Evolutionary conservation across 2,329 filamentous ascomycete genomes (phyloP).

Genomic region (Didymosphaeria variabile): DNA sequence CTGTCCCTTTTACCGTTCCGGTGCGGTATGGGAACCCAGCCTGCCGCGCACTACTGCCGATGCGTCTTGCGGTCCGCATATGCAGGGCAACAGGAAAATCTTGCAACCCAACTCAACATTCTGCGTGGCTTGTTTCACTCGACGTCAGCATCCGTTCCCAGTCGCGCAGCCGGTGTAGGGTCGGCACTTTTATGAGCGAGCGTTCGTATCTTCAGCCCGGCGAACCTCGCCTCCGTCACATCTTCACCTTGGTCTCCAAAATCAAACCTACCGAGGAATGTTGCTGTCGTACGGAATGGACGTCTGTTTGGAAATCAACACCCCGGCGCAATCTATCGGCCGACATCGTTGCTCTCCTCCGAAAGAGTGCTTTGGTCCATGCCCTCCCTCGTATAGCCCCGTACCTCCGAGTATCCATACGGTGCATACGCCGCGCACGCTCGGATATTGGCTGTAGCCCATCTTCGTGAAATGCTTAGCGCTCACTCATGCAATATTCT

Average conservation of each 20-base stretch:
- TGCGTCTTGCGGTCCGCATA: slow-evolving; percentile 2
- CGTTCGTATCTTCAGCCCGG: no score
- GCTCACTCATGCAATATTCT: not conserved
- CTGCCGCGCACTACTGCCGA: slow-evolving; percentile 4
- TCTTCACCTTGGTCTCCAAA: not conserved
- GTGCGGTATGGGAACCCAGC: slow-evolving; percentile 8
- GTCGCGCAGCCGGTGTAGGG: not conserved
- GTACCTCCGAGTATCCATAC: not conserved
- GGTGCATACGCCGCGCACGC: slow-evolving; percentile 6
- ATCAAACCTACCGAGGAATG: not conserved
- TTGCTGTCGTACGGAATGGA: not conserved
- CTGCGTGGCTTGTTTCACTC: not conserved
- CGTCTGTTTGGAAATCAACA: not conserved
- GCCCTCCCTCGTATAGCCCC: not conserved
- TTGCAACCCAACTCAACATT: slow-evolving; percentile 15
- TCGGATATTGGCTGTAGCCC: not conserved
- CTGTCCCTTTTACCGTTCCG: slow-evolving; percentile 1
- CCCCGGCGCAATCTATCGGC: not conserved
- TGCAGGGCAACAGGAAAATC: slow-evolving; percentile 15
- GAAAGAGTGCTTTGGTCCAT: not conserved
- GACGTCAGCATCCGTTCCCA: slow-evolving; percentile 6
- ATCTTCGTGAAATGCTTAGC: not conserved
- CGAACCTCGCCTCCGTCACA: not conserved
- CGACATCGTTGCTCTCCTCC: not conserved
- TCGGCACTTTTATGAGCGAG: no score